These are phyloP conservation scores for Trichoderma oligosporum DNA, from an alignment of 2,329 filamentous ascomycete species.

Conservation along the genomic window DNA sequence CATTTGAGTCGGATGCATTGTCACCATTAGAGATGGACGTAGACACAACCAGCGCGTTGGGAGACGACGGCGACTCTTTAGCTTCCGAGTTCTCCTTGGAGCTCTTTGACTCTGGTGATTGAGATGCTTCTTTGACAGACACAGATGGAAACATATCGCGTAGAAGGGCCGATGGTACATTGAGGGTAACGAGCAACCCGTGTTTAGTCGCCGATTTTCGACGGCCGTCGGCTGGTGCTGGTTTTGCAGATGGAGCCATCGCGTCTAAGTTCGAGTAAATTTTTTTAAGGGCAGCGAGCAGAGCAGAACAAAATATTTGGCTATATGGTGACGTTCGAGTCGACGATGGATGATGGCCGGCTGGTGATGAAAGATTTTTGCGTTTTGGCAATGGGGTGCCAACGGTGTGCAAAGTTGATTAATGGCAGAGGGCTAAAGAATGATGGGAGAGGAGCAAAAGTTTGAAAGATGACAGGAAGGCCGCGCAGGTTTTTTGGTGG, in stretches of 20 bases:
- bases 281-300: not conserved
- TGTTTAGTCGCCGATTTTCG: slow-evolving; percentile 39
- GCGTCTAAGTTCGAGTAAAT: slow-evolving; percentile 6
- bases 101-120: slow-evolving; percentile 33
- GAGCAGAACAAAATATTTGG: not conserved
- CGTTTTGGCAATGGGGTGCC: slow-evolving; percentile 17
- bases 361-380: slow-evolving; percentile 1
- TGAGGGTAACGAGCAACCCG: slow-evolving; percentile 48
- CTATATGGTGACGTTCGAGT: not conserved
- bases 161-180: slow-evolving; percentile 48
- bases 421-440: slow-evolving; percentile 11
- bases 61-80: slow-evolving; percentile 45
- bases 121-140: slow-evolving; percentile 42
- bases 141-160: slow-evolving; percentile 47
- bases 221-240: slow-evolving; percentile 32
- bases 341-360: not conserved
- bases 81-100: slow-evolving; percentile 34
- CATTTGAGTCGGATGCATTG: slow-evolving; percentile 56
- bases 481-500: slow-evolving; percentile 19
- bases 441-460: slow-evolving; percentile 19
- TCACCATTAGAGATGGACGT: slow-evolving; percentile 47
- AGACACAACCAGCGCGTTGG: slow-evolving; percentile 36
- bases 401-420: slow-evolving; percentile 6
- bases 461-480: slow-evolving; percentile 17
- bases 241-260: slow-evolving; percentile 37